These are phyloP conservation scores for Auriscalpium microsporum DNA, from an alignment of 768 basidiomycete species.

Conservation along the genomic window DNA sequence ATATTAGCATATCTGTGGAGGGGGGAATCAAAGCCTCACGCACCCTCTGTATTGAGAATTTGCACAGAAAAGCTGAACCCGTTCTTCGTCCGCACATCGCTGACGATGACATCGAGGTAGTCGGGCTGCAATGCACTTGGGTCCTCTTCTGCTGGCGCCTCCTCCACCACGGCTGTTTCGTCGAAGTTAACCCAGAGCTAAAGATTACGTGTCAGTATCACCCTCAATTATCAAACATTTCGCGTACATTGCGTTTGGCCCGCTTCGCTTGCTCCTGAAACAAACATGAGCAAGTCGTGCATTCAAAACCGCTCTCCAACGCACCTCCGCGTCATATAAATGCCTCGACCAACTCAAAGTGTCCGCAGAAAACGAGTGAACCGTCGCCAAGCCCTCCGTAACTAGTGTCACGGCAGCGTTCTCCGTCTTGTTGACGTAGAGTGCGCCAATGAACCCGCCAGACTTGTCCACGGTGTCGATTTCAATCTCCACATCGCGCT, in stretches of 20 bases:
- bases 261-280: constrained; percentile 71
- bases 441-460: constrained; percentile 88
- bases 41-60: constrained; percentile 84
- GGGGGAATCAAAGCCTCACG: constrained; percentile 9
- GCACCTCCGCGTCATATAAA: constrained; percentile 76
- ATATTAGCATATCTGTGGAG: background rate
- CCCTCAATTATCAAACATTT: background rate
- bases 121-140: constrained; percentile 62
- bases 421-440: constrained; percentile 78
- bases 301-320: constrained; percentile 4
- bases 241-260: constrained; percentile 63
- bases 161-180: constrained; percentile 54
- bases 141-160: constrained; percentile 37
- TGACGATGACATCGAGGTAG: constrained; percentile 89
- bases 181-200: constrained; percentile 88
- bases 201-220: background rate
- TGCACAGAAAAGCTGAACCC: constrained; percentile 90
- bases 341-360: constrained; percentile 70
- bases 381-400: constrained; percentile 79
- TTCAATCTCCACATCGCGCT: constrained; percentile 91
- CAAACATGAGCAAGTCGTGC: background rate
- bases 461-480: constrained; percentile 88
- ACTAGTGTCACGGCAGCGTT: constrained; percentile 82
- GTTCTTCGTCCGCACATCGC: constrained; percentile 67
- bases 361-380: constrained; percentile 86